These are phyloP conservation scores for Scutellaria barbata DNA, from an alignment of 257 asterid genomes.

Conservation along the genomic window DNA sequence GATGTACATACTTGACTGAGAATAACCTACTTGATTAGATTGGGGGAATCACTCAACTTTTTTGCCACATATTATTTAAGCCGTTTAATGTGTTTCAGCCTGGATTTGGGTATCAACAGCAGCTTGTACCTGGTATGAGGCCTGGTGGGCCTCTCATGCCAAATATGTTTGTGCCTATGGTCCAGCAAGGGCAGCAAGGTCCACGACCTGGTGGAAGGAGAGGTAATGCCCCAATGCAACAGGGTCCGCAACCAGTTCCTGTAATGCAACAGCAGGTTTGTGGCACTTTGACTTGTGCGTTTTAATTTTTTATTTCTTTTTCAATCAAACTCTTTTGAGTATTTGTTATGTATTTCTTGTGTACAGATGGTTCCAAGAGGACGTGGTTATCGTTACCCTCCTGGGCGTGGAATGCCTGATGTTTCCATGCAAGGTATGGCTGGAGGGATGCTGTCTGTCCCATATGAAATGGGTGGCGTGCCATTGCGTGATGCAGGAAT, in stretches of 20 bases:
- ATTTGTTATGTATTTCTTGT: not conserved
- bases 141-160: conserved; percentile 90
- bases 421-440: conserved; percentile 62
- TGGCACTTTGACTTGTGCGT: not conserved
- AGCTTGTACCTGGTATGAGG: conserved; percentile 95
- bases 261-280: conserved; percentile 86
- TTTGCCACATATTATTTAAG: conserved; percentile 6
- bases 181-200: conserved; percentile 94
- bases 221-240: conserved; percentile 65
- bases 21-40: not conserved
- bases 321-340: not conserved
- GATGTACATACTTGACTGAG: not conserved
- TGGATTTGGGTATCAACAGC: conserved; percentile 99
- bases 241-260: conserved; percentile 80
- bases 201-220: conserved; percentile 95
- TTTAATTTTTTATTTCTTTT: not conserved
- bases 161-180: conserved; percentile 84
- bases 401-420: conserved; percentile 80
- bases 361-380: conserved; percentile 87
- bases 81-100: conserved; percentile 51
- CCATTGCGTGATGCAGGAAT: conserved; percentile 77
- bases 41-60: not conserved
- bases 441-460: conserved; percentile 78
- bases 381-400: conserved; percentile 79
- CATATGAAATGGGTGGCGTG: conserved; percentile 85